These are phyloP conservation scores for Vickermania ingenoplastis DNA, from an alignment of 208 protist genomes.

Conservation along the genomic window DNA sequence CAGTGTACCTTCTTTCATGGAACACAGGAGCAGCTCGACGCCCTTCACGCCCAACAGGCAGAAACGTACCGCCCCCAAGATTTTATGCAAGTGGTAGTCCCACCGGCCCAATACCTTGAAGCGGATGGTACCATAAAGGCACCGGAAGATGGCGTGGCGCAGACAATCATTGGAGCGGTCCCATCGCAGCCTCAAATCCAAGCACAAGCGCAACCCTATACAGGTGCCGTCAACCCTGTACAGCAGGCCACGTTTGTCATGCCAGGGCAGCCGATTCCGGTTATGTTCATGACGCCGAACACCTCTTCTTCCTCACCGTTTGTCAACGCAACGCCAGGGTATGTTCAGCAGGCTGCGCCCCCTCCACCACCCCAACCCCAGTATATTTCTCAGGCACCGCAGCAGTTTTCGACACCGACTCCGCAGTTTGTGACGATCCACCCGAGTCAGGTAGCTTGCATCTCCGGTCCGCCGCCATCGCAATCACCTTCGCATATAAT, in stretches of 20 bases:
- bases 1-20: slow-evolving; percentile 73
- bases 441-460: neutral
- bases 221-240: no score
- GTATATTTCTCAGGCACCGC: neutral
- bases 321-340: neutral
- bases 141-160: neutral
- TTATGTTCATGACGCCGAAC: neutral
- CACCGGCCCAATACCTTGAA: slow-evolving; percentile 34
- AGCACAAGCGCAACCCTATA: neutral
- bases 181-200: slow-evolving; percentile 2
- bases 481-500: neutral
- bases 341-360: neutral
- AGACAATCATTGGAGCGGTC: neutral
- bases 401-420: neutral
- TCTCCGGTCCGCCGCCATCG: neutral
- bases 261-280: neutral
- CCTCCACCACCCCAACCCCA: neutral
- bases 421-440: neutral
- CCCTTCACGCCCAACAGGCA: slow-evolving; percentile 23
- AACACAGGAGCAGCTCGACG: slow-evolving; percentile 40
- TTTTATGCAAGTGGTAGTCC: slow-evolving; percentile 56
- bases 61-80: slow-evolving; percentile 51
- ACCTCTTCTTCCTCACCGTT: no score
- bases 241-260: neutral
- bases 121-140: slow-evolving; percentile 16